Conservation (phyloP, 306 rosid species). For the Aeschynomene evenia region DNA sequence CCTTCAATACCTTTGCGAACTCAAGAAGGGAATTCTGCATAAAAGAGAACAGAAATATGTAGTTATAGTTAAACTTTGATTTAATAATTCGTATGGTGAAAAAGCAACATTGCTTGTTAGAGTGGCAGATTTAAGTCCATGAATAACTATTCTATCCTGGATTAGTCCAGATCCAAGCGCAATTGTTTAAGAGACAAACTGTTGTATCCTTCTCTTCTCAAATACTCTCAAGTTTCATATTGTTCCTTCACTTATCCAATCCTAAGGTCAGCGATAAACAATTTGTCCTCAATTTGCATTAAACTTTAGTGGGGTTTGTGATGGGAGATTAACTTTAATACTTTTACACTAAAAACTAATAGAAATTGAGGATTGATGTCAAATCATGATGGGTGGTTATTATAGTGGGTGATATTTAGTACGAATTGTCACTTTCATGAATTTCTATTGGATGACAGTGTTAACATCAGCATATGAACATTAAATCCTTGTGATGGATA, state of each 20-base stretch:
- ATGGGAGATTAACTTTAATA: too few species aligned
- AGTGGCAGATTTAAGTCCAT: background rate
- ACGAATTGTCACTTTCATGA: too few species aligned
- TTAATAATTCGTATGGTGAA: background rate
- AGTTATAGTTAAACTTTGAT: background rate
- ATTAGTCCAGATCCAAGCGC: background rate
- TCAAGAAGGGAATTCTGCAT: slow-evolving; percentile 52
- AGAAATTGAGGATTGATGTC: too few species aligned
- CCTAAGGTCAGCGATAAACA: background rate
- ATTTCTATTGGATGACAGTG: too few species aligned
- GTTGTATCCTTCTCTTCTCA: background rate
- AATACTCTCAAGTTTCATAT: background rate
- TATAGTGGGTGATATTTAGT: too few species aligned
- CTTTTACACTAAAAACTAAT: too few species aligned
- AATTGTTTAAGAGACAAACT: background rate
- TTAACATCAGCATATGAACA: too few species aligned
- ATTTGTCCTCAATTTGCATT: background rate
- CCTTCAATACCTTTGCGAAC: slow-evolving; percentile 48
- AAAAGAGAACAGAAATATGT: background rate
- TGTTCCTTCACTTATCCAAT: background rate
- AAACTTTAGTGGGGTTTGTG: background rate
- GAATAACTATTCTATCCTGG: background rate
- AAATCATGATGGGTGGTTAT: too few species aligned
- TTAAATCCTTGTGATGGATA: too few species aligned
- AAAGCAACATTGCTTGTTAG: background rate